Conservation (phyloP, 176 grass and related monocot genomes). For the Rhynchospora tenuis region DNA sequence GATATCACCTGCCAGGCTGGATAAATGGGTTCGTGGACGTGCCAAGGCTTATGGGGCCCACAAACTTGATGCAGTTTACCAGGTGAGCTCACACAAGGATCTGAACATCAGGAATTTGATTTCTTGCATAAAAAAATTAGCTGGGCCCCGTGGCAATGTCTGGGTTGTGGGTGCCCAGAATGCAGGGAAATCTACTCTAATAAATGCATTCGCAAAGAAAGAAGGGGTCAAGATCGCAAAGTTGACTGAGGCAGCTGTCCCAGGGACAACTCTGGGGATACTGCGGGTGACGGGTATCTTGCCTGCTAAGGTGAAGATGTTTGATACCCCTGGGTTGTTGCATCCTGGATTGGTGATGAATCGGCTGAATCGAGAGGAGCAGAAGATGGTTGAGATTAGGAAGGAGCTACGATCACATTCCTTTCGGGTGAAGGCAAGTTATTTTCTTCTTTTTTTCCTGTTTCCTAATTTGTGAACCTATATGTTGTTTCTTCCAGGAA, state of each 20-base stretch:
- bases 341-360: conserved; percentile 75
- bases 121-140: conserved; percentile 59
- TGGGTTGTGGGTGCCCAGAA: conserved; percentile 98
- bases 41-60: conserved; percentile 76
- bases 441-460: not conserved
- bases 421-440: conserved; percentile 77
- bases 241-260: conserved; percentile 78
- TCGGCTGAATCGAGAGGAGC: conserved; percentile 67
- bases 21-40: conserved; percentile 70
- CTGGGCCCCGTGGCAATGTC: conserved; percentile 82
- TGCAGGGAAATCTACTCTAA: conserved; percentile 90
- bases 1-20: conserved; percentile 63
- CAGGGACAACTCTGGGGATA: conserved; percentile 84
- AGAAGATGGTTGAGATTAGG: conserved; percentile 87
- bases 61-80: conserved; percentile 67
- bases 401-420: conserved; percentile 63
- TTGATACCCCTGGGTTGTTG: conserved; percentile 87
- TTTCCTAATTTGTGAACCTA: not conserved
- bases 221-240: conserved; percentile 66
- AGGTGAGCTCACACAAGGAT: conserved; percentile 78
- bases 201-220: conserved; percentile 86
- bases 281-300: conserved; percentile 72
- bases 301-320: conserved; percentile 95
- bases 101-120: conserved; percentile 83
- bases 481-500: not conserved